Evolutionary conservation across 2,329 filamentous ascomycete genomes (phyloP), one percentile per base, ranked within the genome.

Genomic region (Monosporascus sp.): DNA sequence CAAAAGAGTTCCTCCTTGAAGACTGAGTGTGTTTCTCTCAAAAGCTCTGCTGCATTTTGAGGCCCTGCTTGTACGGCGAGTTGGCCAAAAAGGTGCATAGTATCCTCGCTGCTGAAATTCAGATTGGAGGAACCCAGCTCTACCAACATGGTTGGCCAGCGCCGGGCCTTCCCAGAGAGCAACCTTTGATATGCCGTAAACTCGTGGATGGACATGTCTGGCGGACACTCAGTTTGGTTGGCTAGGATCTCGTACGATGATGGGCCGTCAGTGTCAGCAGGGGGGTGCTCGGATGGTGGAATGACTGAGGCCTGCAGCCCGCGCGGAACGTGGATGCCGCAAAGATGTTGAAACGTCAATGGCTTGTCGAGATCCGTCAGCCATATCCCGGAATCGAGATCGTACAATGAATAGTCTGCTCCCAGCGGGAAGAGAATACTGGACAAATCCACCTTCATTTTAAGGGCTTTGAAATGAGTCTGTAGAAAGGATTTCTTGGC

Each of bases 1-100:
- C 79, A 79, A 54, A 88, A 86, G 0, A 24, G 2, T 0, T 56
- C 8, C 17, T 86, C 76, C 2, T 57, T 57, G 34, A 88, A 80
- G 0, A 80, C 59, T 0, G 55, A 56, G 60, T 89, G 84, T 0
- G 71, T 62, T 3, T 69, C 63, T 1, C 85, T 72, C 0, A 81
- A 61, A 2, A 56, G 6, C 20, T 75, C 66, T 2, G 51, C 39
- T 0, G 27, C 54, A 17, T 14, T 54, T 45, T 5, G 34, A 6
- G 83, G 83, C 0, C 86, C 86, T 1, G 74, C 76, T 56, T 89
- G 79, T 0, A 78, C 54, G 0, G 76, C 70, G 1, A 88, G 68
- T 5, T 80, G 77, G 1, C 69, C 67, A 0, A 89, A 61, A 0
- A 86, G 58, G 0, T 68, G 58, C 45, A 71, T 71, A 0, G 80